Evolutionary conservation across 331 rosid genomes (phyloP), one percentile per base, ranked within the genome.

Genomic region (Erythrophleum ivorense): DNA sequence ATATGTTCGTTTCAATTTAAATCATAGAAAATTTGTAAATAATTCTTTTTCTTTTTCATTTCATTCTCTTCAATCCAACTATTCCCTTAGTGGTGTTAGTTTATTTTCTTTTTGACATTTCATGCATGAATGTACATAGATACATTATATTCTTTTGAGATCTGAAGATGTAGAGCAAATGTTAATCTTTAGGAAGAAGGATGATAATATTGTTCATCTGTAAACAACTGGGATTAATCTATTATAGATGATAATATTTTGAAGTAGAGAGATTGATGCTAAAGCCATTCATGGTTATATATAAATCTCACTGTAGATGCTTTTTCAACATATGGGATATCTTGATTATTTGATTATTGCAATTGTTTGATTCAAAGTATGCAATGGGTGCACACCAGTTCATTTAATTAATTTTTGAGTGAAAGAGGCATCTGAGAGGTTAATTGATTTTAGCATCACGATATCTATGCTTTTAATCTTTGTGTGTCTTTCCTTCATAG

Each of bases 381-480:
- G 52, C 3, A 10, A 9, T 5, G 11, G 31, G 63, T 48, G 46
- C 14, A 46, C 40, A 45, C 18, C 52, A 21, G 3, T 70, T 72
- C 7, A 18, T 57, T 21, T 65, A 55, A 83, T 53, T 57, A 64
- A 79, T 60, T 64, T 64, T 71, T 52, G 52, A 75, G 82, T 57
- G 70, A 76, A 83, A 72, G 83, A 57, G 78, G 41, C 40, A 36
- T 65, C 70, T n/a, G 55, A 67, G 60, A 66, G 49, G 7, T 68
- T 49, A 50, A 76, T 77, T 40, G 79, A 77, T 76, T 83, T 86
- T 12, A 57, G 60, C n/a, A 76, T 83, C 19, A 71, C 58, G 74
- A 76, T 86, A 80, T 75, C 78, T 82, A 64, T 67, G 73, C 50
- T 69, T 69, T 48, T 46, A 45, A 79, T 53, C 75, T 83, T 77